phyloP scores from a whole-genome alignment of 768 basidiomycete species.

The Hirschioporus abietinus region DNA sequence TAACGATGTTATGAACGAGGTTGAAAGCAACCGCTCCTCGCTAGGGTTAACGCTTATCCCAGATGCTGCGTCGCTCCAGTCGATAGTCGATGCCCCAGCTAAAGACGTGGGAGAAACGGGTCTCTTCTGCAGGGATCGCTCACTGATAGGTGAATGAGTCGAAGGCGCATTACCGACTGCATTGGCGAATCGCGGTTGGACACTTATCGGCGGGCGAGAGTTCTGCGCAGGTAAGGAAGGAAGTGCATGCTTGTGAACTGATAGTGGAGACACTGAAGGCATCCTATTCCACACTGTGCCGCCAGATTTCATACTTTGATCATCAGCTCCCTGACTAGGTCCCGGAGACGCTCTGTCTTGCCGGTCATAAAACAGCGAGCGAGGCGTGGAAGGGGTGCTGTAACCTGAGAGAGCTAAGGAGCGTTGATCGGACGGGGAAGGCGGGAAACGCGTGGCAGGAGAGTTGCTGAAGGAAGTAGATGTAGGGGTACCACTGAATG shows the following conservation, averaged over 20 bases:
- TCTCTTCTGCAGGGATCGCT: constrained; percentile 4
- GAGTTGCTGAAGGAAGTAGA: constrained; percentile 6
- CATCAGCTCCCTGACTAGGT: not conserved
- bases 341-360: not conserved
- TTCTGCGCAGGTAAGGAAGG: not conserved
- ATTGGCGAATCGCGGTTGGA: not conserved
- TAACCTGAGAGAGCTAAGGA: not conserved
- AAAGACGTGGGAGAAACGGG: constrained; percentile 28
- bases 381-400: not conserved
- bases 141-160: not conserved
- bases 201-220: not conserved
- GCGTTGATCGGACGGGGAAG: not conserved
- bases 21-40: constrained; percentile 53
- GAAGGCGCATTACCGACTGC: not conserved
- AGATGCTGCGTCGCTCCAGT: constrained; percentile 60
- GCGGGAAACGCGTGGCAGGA: not conserved
- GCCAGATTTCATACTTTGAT: not conserved
- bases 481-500: constrained; percentile 19
- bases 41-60: constrained; percentile 50
- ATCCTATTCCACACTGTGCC: not conserved
- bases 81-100: constrained; percentile 19
- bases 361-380: not conserved
- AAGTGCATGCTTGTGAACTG: not conserved
- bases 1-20: constrained; percentile 56
- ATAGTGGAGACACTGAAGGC: not conserved